Evolutionary conservation across 331 rosid species (phyloP), one percentile per base, ranked within the genome.

Genomic region (Malus hybrid): DNA sequence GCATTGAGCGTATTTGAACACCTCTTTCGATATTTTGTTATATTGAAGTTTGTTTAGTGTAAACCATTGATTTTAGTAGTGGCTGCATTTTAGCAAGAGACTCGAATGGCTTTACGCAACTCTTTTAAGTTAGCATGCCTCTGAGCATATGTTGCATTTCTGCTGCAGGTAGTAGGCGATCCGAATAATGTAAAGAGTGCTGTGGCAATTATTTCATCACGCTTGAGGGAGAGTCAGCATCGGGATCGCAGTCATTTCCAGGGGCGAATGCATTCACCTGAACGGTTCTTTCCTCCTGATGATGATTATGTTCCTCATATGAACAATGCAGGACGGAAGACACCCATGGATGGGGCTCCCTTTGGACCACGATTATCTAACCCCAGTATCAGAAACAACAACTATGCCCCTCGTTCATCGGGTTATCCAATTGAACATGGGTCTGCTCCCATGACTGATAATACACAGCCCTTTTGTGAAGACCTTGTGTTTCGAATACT

Each of bases 191-290:
- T 95, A 19, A 92, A 92, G 86, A 87, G 74, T 80, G 98, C 99
- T 72, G 57, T 92, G 69, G 83, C 70, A 20, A 79, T 84, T 13
- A 88, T 95, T 71, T 90, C 99, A 32, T 82, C 96, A 34, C 93
- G 99, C 71, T 85, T 92, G 83, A 88, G 99, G 91, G 99, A 95
- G 92, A 95, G 99, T 71, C 99, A 95, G 85, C 98, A 95, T 79
- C 98, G 99, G 6, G 98, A 95, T 36, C 96, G 99, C 48, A 68
- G 85, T 80, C 86, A 90, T 77, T 90, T 92, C 74, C 97, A 95
- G 74, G 96, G 90, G 56, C 93, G 98, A 24, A 68, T 27, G 46
- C 93, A 88, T 84, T 95, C 99, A 28, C 98, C 99, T 0, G 99
- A 95, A 71, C 96, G 84, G 24, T 89, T 86, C 83, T 90, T 88